Base-by-base conservation (phyloP, 495 filamentous ascomycete species). In the Penicillium manginii region DNA sequence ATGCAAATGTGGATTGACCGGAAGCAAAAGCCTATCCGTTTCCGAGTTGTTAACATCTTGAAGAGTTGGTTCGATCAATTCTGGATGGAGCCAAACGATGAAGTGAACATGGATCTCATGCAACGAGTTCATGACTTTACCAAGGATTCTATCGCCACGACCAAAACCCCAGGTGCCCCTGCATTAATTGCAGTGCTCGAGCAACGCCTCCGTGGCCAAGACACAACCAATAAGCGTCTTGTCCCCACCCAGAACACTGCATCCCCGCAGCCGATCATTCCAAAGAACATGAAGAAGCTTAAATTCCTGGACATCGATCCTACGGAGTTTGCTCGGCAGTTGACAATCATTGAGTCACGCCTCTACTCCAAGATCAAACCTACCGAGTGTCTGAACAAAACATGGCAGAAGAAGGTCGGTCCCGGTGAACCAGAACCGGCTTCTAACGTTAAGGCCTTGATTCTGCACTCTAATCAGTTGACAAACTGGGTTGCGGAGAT, bases 401-500 rank as follows among this genome's bases (percentile, higher is more conserved):
- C 91, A 12, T 98, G 94, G 94, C 91, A 96, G 66, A 97, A 92
- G 83, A 97, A 96, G 77, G 81, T 96, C 51, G 79, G 73, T 15
- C 84, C 91, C 18, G 88, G 85, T 49, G 93, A 96, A 59, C 84
- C 88, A 0, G 94, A 98, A 67, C 93, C 93, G 10, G 92, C 96
- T 26, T 81, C 91, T 2, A 98, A 98, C 69, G 92, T 98, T 60
- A 96, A 97, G 71, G 89, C 92, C 11, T 80, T 98, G 58, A 98
- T 98, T 74, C 81, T 98, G 43, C 94, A 98, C 71, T 97, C 96
- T 0, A 98, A 98, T 62, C 93, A 97, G 72, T 84, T 98, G 73
- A 98, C 94, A 18, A 98, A 98, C 72, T 98, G 96, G 96, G 94
- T 98, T 53, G 94, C 94, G n/a, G 93, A 98, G 72, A 98, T 98